Evolutionary conservation across 2,329 filamentous ascomycete genomes (phyloP).

Genomic region (Pseudogymnoascus sp.): DNA sequence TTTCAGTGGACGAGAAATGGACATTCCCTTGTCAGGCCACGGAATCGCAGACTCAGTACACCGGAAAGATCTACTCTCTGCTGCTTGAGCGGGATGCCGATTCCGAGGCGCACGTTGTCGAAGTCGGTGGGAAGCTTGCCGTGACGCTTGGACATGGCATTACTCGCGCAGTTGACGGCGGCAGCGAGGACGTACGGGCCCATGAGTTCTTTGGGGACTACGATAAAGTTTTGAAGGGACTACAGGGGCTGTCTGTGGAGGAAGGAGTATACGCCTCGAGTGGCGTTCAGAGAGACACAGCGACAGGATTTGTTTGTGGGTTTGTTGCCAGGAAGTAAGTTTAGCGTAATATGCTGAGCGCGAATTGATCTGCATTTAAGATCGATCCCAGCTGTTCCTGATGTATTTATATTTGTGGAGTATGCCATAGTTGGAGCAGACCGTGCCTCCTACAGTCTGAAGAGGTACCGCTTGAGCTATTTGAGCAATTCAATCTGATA

Average conservation of each 20-base stretch:
- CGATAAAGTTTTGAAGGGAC: not conserved
- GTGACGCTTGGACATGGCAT: slow-evolving; percentile 46
- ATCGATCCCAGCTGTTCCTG: no score
- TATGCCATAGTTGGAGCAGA: no score
- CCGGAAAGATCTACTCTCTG: slow-evolving; percentile 50
- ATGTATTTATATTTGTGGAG: no score
- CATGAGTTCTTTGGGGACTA: slow-evolving; percentile 52
- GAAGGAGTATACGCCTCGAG: not conserved
- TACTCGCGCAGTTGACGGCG: slow-evolving; percentile 20
- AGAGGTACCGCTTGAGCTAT: no score
- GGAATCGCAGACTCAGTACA: slow-evolving; percentile 33
- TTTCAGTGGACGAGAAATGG: slow-evolving; percentile 39
- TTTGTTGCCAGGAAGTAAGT: not conserved
- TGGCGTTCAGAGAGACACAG: not conserved
- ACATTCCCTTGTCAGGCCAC: slow-evolving; percentile 39
- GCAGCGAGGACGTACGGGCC: slow-evolving; percentile 38
- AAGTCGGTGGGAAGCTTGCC: slow-evolving; percentile 38
- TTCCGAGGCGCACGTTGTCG: slow-evolving; percentile 36
- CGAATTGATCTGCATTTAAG: no score
- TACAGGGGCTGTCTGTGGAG: not conserved
- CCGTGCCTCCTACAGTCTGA: no score
- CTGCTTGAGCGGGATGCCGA: slow-evolving; percentile 42
- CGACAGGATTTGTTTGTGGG: not conserved
- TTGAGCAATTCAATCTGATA: no score
- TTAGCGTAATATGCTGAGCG: not conserved